Evolutionary conservation across 805 yeast genomes (phyloP).

Genomic region (Candida maltosa): DNA sequence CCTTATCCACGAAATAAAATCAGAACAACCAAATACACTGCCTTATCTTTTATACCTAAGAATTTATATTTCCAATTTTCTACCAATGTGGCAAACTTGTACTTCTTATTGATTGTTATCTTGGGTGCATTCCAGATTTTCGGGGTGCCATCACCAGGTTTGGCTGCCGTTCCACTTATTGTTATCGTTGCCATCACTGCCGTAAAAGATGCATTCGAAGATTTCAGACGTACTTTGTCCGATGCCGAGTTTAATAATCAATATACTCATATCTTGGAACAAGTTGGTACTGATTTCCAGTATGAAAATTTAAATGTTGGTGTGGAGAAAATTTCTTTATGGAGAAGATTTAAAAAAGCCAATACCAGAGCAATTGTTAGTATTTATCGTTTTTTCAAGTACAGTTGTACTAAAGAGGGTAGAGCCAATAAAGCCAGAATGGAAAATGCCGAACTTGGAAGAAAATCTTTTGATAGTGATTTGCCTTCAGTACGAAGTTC

Average conservation of each 20-base stretch:
- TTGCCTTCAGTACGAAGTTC: too few species aligned
- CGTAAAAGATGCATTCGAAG: slow-evolving; percentile 75
- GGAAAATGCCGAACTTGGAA: slow-evolving; percentile 1
- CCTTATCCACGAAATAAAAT: slow-evolving; percentile 59
- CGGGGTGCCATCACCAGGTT: slow-evolving; percentile 70
- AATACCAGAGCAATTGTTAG: slow-evolving; percentile 30
- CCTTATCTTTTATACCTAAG: slow-evolving; percentile 54
- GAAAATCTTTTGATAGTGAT: slow-evolving; percentile 9
- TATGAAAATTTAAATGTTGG: slow-evolving; percentile 58
- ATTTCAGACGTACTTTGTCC: slow-evolving; percentile 58
- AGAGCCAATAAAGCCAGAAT: slow-evolving; percentile 3
- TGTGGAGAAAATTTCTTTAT: slow-evolving; percentile 50
- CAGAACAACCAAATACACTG: slow-evolving; percentile 62
- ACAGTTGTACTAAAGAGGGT: slow-evolving; percentile 11
- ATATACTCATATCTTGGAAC: slow-evolving; percentile 52
- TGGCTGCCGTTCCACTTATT: slow-evolving; percentile 77
- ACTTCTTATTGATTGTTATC: slow-evolving; percentile 53
- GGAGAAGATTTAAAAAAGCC: slow-evolving; percentile 69
- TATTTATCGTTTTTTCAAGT: slow-evolving; percentile 18
- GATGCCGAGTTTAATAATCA: slow-evolving; percentile 71
- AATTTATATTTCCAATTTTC: slow-evolving; percentile 52
- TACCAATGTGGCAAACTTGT: slow-evolving; percentile 58
- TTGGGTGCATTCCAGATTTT: slow-evolving; percentile 62
- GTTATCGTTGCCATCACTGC: slow-evolving; percentile 77
- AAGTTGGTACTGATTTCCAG: too few species aligned